Percentiles rank a stretch among this genome's conserved stretches.
phyloP scores from a whole-genome alignment of 2,329 filamentous ascomycete genomes.

The Arthroderma sp. region DNA sequence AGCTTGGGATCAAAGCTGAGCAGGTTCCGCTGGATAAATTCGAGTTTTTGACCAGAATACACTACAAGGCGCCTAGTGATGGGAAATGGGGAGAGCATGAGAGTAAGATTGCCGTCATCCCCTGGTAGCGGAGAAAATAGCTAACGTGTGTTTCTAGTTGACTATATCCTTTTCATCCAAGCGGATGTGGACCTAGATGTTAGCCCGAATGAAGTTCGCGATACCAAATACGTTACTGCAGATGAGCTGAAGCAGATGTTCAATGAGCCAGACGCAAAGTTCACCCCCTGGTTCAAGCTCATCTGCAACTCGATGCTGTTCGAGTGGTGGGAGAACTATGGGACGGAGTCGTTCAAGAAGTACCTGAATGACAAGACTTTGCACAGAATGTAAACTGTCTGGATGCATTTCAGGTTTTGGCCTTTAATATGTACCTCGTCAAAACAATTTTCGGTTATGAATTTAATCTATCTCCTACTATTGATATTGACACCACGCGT shows the following conservation, averaged over 20 bases:
- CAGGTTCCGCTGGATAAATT: slow-evolving; percentile 89
- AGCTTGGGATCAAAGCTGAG: slow-evolving; percentile 77
- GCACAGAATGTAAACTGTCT: slow-evolving; percentile 54
- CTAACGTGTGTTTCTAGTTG: slow-evolving; percentile 44
- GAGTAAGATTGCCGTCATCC: slow-evolving; percentile 46
- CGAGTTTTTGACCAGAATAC: slow-evolving; percentile 87
- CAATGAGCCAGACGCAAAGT: slow-evolving; percentile 62
- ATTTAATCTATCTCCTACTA: no score
- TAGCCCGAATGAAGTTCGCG: slow-evolving; percentile 82
- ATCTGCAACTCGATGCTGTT: slow-evolving; percentile 97
- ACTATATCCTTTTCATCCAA: slow-evolving; percentile 98
- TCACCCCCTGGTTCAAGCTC: slow-evolving; percentile 98
- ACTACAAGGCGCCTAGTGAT: slow-evolving; percentile 94
- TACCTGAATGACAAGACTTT: slow-evolving; percentile 79
- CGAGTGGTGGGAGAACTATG: slow-evolving; percentile 87
- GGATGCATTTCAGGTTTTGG: no score
- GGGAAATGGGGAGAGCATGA: slow-evolving; percentile 99
- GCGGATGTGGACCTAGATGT: slow-evolving; percentile 72
- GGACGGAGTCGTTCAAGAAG: slow-evolving; percentile 60
- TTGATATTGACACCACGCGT: no score
- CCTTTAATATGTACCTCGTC: no score
- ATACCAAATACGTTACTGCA: slow-evolving; percentile 68
- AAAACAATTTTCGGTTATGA: no score
- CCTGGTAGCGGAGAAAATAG: background rate
- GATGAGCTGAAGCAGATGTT: slow-evolving; percentile 79